Conservation (phyloP, 208 protist genomes). For the Trypanosoma scelopori region DNA sequence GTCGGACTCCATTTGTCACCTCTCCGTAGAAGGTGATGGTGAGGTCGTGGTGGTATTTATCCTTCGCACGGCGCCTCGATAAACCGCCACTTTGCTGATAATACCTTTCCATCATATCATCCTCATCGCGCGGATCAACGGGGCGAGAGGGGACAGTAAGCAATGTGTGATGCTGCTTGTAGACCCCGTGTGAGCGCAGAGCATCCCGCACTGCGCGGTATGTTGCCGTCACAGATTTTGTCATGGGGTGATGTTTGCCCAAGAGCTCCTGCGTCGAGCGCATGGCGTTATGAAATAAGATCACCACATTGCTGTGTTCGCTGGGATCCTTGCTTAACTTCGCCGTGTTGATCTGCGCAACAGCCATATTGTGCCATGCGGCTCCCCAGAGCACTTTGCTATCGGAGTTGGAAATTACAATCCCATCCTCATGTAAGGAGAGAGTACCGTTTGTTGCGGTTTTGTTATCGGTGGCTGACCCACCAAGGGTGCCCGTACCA, state of each 20-base stretch:
- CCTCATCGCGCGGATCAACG: conserved; percentile 71
- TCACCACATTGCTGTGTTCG: conserved; percentile 71
- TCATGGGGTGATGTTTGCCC: conserved; percentile 80
- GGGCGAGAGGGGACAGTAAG: conserved; percentile 59
- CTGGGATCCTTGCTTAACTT: conserved; percentile 27
- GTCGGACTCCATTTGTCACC: conserved; percentile 60
- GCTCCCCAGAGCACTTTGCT: conserved; percentile 84
- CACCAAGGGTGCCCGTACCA: conserved; percentile 1
- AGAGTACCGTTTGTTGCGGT: neutral
- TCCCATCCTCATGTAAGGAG: conserved; percentile 21
- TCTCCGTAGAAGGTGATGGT: conserved; percentile 85
- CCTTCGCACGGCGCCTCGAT: conserved; percentile 46
- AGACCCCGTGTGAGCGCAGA: conserved; percentile 61
- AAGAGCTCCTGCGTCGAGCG: conserved; percentile 76
- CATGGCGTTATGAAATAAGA: conserved; percentile 86
- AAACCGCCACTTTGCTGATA: conserved; percentile 34
- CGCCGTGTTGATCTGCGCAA: conserved; percentile 86
- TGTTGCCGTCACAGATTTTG: conserved; percentile 56
- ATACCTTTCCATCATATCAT: conserved; percentile 42
- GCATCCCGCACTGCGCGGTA: conserved; percentile 66
- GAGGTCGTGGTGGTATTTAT: conserved; percentile 61
- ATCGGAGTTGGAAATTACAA: conserved; percentile 63
- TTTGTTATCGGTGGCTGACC: neutral
- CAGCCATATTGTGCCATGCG: conserved; percentile 86
- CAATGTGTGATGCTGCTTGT: conserved; percentile 74